Conservation (phyloP, 176 grass and related monocot genomes). For the Juncus effusus region DNA sequence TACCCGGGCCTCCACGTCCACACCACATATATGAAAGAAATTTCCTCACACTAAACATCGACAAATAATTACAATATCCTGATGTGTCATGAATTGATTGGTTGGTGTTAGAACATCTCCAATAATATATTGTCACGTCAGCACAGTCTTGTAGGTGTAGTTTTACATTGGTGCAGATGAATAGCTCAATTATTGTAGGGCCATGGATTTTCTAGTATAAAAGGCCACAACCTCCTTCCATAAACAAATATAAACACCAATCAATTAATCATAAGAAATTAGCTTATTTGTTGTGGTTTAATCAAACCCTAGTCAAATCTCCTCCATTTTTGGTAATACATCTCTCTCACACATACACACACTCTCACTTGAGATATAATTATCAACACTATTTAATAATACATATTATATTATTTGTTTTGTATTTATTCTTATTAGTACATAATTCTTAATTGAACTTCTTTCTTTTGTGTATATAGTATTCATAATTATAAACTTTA, state of each 20-base stretch:
- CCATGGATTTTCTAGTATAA: slow-evolving; percentile 48
- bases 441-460: too few relatives aligned
- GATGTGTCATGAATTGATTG: neutral
- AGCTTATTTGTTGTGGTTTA: slow-evolving; percentile 1
- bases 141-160: slow-evolving; percentile 5
- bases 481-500: too few relatives aligned
- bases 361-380: neutral
- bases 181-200: slow-evolving; percentile 51
- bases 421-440: too few relatives aligned
- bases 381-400: too few relatives aligned
- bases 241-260: slow-evolving; percentile 21
- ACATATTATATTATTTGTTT: too few relatives aligned
- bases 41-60: neutral
- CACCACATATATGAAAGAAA: slow-evolving; percentile 30
- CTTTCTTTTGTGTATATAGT: too few relatives aligned
- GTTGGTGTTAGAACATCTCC: neutral
- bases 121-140: slow-evolving; percentile 6
- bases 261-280: neutral
- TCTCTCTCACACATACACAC: neutral
- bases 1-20: slow-evolving; percentile 32
- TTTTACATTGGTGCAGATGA: neutral
- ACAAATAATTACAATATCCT: neutral
- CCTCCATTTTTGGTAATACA: slow-evolving; percentile 9
- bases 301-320: slow-evolving; percentile 2
- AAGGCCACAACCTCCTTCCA: slow-evolving; percentile 30